A percentile compares a stretch with the other conserved stretches of the same genome.
phyloP scores from a whole-genome alignment of 306 rosid species.

The Pyrus communis region DNA sequence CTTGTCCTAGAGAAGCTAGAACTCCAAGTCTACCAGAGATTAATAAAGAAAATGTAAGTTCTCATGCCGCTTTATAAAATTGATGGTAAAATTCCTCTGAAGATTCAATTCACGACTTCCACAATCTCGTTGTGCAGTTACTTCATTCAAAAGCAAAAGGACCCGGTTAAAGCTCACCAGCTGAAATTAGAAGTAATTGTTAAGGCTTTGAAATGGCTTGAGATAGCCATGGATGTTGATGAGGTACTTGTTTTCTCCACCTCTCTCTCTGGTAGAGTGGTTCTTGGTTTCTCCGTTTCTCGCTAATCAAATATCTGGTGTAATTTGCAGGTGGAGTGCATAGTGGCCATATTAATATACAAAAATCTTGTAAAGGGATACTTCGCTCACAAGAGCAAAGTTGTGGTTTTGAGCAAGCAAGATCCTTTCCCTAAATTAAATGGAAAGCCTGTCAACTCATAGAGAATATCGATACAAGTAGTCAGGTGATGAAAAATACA shows the following conservation, averaged over 20 bases:
- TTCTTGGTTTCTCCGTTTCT: background rate
- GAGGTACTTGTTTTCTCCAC: conserved; percentile 42
- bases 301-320: conserved; percentile 1
- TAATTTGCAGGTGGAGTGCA: conserved; percentile 84
- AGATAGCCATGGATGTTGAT: conserved; percentile 86
- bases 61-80: background rate
- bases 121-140: conserved; percentile 37
- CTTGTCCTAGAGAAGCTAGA: conserved; percentile 95
- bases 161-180: conserved; percentile 87
- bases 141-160: conserved; percentile 86
- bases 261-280: background rate
- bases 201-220: conserved; percentile 88
- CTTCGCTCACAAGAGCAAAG: conserved; percentile 96
- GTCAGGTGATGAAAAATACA: background rate
- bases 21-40: conserved; percentile 92
- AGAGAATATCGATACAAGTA: background rate
- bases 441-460: conserved; percentile 79
- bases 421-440: conserved; percentile 88
- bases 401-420: conserved; percentile 87
- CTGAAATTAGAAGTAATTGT: conserved; percentile 89
- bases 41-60: conserved; percentile 86
- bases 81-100: background rate
- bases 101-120: conserved; percentile 1
- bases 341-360: conserved; percentile 76
- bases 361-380: conserved; percentile 87